Evolutionary conservation across 768 basidiomycete species (phyloP).

Genomic region (Leccinellum rugosiceps): DNA sequence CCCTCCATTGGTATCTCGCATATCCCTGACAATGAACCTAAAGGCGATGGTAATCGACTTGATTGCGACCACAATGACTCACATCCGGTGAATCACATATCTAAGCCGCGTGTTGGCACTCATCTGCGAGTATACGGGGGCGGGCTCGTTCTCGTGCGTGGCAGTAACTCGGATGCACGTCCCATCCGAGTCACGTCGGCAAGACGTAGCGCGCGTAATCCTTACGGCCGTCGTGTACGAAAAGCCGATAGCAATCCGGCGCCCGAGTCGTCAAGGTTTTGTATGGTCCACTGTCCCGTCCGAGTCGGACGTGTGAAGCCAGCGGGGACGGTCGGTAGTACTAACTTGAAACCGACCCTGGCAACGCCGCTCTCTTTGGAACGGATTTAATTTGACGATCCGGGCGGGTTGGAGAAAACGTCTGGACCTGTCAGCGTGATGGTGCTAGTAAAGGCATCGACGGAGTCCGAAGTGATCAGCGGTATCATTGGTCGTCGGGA

Average conservation of each 20-base stretch:
- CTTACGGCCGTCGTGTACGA: constrained; percentile 7
- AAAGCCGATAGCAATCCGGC: constrained; percentile 8
- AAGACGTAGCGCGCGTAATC: constrained; percentile 2
- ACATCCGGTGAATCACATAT: too few species aligned
- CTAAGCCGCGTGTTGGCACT: too few species aligned
- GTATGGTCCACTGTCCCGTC: constrained; percentile 10
- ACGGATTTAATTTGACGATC: constrained; percentile 5
- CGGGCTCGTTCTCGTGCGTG: background rate
- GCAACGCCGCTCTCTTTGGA: background rate
- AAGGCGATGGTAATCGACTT: too few species aligned
- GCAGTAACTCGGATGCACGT: background rate
- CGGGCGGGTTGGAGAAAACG: background rate
- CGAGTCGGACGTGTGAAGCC: background rate
- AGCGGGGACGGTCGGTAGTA: too few species aligned
- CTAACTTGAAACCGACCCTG: background rate
- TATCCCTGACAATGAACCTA: too few species aligned
- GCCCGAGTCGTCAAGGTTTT: constrained; percentile 4
- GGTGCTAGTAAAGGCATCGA: background rate
- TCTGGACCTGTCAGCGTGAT: background rate
- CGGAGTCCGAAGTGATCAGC: background rate
- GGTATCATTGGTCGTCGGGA: background rate
- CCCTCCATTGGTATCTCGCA: too few species aligned
- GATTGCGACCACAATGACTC: too few species aligned
- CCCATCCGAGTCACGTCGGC: background rate
- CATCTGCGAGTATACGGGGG: background rate